Base-by-base conservation (phyloP, 345 rosid genomes). In the Atalantia buxifolia region DNA sequence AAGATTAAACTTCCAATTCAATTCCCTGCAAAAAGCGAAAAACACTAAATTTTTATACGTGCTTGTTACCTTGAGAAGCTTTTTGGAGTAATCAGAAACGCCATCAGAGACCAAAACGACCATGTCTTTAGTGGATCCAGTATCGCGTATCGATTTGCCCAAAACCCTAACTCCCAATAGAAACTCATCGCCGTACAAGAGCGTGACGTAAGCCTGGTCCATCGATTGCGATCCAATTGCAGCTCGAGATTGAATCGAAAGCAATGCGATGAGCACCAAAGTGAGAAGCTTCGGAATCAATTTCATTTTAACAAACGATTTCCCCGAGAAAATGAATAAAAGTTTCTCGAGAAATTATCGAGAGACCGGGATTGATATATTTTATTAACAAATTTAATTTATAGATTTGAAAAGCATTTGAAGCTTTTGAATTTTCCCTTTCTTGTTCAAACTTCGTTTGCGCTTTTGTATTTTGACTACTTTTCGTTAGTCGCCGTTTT, bases 21-120 rank as follows among this genome's bases (percentile, higher is more conserved):
- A 65, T 33, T 66, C 48, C 28, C 45, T 66, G 21, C 5, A 31
- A 19, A 19, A 65, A 6, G 66, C n/a, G 10, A 35, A 19, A 19
- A 30, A 12, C 2, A 0, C 19, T 8, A 35, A 9, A 62, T 1
- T 48, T 28, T 28, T 70, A 8, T 55, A 13, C 6, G 38, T 28
- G 21, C 14, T 56, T 12, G 28, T 61, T 69, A 88, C 97, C 92
- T 83, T 48, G 21, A 95, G 91, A 55, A 95, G 91, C 86, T 80
- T 86, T 63, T 82, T 88, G 71, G 96, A 89, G 81, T 89, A 90
- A 80, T 88, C 87, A 12, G 99, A 87, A 74, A 95, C 97, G 25
- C 99, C 98, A 80, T 95, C 97, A 45, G 99, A 95, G 81, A 93
- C 97, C 83, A 95, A 81, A 85, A 86, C 99, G 31, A 93, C 97